Evolutionary conservation across 805 yeast species (phyloP), one percentile per base, ranked within the genome.

Genomic region (Debaryomyces prosopidis): DNA sequence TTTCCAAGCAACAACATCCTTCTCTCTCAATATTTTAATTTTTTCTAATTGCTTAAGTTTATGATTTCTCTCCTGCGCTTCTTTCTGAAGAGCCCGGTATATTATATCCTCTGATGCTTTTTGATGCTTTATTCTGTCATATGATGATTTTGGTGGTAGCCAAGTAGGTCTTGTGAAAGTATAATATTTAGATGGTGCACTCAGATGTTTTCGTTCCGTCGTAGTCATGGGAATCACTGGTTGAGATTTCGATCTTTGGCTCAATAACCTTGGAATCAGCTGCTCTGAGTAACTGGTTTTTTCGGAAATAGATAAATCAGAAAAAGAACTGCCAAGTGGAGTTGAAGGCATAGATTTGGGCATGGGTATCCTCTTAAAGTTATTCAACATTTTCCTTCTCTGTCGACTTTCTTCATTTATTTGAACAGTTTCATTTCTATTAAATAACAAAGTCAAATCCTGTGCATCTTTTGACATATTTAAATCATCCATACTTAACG

Each of bases 131-230:
- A 60, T 43, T 14, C 77, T 75, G 53, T 85, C 90, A 15, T 64
- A 60, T 14, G 62, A 58, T 19, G 77, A 63, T 58, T 85, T 85
- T 36, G 89, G 88, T 0, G 92, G 91, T 32, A 85, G 63, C 68
- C 81, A 77, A 1, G 75, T 63, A 19, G 87, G 90, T 43, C 92
- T 65, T 0, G 90, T 83, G 18, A 70, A 67, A 0, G 84, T 30
- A 14, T 30, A 30, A 11, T 30, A 30, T 30, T 30, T 30, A 30
- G 33, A 30, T 12, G 33, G 33, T 30, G 33, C 33, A 14, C 33
- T 30, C 9, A 9, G 14, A 4, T 30, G 33, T 30, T 30, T 30
- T 5, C 33, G 8, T 11, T 30, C 16, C 16, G 8, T 30, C 14
- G 33, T n/a, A 30, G 16, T 8, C 16, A 14, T 30, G 16, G 43